Evolutionary conservation across 331 rosid species (phyloP).

Genomic region (Prunus yedoensis): DNA sequence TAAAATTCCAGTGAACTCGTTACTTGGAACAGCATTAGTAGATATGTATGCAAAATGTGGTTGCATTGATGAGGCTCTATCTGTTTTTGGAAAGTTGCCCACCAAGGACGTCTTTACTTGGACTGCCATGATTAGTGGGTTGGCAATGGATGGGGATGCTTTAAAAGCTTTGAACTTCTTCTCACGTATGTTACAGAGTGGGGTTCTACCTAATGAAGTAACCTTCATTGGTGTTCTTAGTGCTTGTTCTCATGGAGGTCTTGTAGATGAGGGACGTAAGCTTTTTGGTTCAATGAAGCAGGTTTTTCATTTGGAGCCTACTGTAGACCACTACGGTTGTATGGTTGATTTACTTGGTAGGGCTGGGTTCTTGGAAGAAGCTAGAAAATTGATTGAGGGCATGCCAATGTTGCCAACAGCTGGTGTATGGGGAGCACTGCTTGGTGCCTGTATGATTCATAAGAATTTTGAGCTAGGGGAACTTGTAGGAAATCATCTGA

Average conservation of each 20-base stretch:
- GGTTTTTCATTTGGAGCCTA: constrained; percentile 45
- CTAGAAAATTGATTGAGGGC: constrained; percentile 33
- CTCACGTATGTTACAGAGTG: constrained; percentile 33
- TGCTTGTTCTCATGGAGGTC: constrained; percentile 55
- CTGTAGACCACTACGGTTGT: constrained; percentile 52
- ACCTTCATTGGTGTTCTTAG: constrained; percentile 45
- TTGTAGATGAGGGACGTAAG: constrained; percentile 37
- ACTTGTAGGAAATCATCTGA: constrained; percentile 34
- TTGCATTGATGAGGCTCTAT: constrained; percentile 34
- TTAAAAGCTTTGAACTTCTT: constrained; percentile 32
- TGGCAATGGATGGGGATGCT: constrained; percentile 45
- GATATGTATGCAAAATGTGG: constrained; percentile 60
- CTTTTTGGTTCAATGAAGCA: constrained; percentile 36
- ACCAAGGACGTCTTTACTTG: constrained; percentile 41
- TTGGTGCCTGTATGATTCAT: constrained; percentile 46
- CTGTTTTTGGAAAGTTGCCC: constrained; percentile 31
- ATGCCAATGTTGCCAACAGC: constrained; percentile 52
- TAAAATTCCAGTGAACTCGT: constrained; percentile 20
- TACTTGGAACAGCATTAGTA: constrained; percentile 41
- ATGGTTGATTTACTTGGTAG: constrained; percentile 55
- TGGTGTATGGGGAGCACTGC: constrained; percentile 42
- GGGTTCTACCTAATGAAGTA: constrained; percentile 46
- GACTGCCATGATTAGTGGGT: constrained; percentile 46
- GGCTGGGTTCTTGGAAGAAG: constrained; percentile 50
- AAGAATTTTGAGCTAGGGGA: constrained; percentile 45